phyloP scores from a whole-genome alignment of 805 yeast species.

The Metschnikowia cerradonensis region DNA sequence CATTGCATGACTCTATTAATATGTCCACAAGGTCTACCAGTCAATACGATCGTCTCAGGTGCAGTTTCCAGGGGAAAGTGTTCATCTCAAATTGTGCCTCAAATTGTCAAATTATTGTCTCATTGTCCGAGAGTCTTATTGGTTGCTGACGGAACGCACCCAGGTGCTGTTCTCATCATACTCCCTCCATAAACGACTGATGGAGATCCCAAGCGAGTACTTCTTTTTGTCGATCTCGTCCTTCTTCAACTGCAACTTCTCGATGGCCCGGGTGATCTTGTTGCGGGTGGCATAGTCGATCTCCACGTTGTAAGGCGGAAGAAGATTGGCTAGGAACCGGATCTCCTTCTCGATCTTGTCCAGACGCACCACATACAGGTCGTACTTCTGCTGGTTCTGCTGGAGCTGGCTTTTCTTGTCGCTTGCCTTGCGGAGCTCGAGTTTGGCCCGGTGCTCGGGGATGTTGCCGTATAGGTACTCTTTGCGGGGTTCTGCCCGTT shows the following conservation, averaged over 20 bases:
- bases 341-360: conserved; percentile 39
- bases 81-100: too few species aligned
- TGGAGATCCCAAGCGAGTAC: conserved; percentile 38
- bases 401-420: conserved; percentile 14
- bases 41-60: too few species aligned
- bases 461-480: conserved; percentile 17
- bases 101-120: too few species aligned
- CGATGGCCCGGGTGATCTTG: conserved; percentile 39
- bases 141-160: conserved; percentile 31
- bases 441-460: conserved; percentile 15
- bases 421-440: conserved; percentile 7
- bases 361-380: conserved; percentile 28
- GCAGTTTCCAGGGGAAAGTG: background rate
- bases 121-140: conserved; percentile 2
- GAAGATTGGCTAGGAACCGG: conserved; percentile 32
- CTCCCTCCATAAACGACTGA: conserved; percentile 42
- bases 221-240: conserved; percentile 41
- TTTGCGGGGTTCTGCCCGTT: background rate
- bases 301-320: conserved; percentile 44
- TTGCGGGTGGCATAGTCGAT: conserved; percentile 38
- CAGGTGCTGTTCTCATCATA: conserved; percentile 41
- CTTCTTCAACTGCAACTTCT: conserved; percentile 34
- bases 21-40: too few species aligned
- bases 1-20: background rate
- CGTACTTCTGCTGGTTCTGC: conserved; percentile 31